A percentile compares a stretch with the other conserved stretches of the same genome.
Conservation (phyloP, 139 green algal species). For the Parachlorella kessleri region DNA sequence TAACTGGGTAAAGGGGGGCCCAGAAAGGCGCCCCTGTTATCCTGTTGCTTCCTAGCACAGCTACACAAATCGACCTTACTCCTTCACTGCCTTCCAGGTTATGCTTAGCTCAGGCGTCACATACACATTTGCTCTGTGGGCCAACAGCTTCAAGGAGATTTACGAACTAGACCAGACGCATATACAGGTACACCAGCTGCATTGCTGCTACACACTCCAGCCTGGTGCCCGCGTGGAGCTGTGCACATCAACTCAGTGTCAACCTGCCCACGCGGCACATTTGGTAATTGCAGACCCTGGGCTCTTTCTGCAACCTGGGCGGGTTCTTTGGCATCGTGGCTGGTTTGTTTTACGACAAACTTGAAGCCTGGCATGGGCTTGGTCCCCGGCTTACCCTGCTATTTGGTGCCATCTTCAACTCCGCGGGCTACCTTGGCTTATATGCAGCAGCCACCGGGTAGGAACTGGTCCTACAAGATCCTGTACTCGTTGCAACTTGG, state of each 20-base stretch:
- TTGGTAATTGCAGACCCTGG: neutral
- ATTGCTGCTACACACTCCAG: no score
- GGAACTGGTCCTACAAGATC: neutral
- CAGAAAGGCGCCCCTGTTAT: no score
- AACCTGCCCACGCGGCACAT: neutral
- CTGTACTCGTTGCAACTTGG: no score
- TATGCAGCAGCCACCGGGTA: conserved; percentile 34
- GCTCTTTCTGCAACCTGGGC: conserved; percentile 15
- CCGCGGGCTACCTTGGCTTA: conserved; percentile 45
- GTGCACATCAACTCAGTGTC: no score
- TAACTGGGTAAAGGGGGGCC: no score
- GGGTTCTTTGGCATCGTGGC: conserved; percentile 26
- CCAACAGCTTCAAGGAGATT: conserved; percentile 1
- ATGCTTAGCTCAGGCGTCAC: conserved; percentile 23
- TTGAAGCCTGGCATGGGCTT: conserved; percentile 38
- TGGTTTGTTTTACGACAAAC: conserved; percentile 45
- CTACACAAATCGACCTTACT: no score
- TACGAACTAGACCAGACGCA: conserved; percentile 29
- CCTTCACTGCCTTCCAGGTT: conserved; percentile 11
- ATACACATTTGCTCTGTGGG: conserved; percentile 40
- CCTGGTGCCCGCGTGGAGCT: no score
- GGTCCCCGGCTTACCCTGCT: conserved; percentile 31
- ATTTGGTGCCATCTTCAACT: conserved; percentile 33
- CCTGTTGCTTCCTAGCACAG: no score
- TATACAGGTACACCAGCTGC: no score